Conservation (phyloP, 305 asterid species). For the Ajuga reptans region DNA sequence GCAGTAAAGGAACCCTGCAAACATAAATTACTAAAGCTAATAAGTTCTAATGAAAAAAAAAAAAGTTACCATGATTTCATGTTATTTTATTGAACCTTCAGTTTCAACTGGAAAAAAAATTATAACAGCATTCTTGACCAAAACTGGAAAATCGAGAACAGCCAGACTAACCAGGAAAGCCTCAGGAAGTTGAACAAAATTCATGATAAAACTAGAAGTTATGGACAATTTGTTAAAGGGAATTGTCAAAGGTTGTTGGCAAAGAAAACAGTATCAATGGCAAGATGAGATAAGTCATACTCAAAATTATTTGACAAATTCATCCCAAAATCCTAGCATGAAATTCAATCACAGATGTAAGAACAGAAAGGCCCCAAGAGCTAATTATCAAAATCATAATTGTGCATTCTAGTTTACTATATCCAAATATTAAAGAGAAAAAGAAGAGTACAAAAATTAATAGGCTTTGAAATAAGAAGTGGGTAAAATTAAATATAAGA, state of each 20-base stretch:
- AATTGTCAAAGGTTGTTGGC: background rate
- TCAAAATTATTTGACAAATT: background rate
- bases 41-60: slow-evolving; percentile 12
- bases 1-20: slow-evolving; percentile 54
- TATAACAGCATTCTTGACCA: background rate
- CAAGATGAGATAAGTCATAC: background rate
- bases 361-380: background rate
- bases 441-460: background rate
- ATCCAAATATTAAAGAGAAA: background rate
- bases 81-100: background rate
- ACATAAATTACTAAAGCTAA: slow-evolving; percentile 22
- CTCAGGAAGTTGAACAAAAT: background rate
- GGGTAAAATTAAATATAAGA: background rate
- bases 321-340: slow-evolving; percentile 4
- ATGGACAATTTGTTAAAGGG: background rate
- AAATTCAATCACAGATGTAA: background rate
- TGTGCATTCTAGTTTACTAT: background rate
- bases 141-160: background rate
- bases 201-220: background rate
- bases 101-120: background rate
- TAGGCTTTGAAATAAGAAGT: background rate
- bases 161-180: slow-evolving; percentile 8
- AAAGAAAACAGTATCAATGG: background rate
- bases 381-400: background rate
- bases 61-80: slow-evolving; percentile 7